phyloP scores from a whole-genome alignment of 441 rosid genomes.

The Populus trichocarpa region DNA sequence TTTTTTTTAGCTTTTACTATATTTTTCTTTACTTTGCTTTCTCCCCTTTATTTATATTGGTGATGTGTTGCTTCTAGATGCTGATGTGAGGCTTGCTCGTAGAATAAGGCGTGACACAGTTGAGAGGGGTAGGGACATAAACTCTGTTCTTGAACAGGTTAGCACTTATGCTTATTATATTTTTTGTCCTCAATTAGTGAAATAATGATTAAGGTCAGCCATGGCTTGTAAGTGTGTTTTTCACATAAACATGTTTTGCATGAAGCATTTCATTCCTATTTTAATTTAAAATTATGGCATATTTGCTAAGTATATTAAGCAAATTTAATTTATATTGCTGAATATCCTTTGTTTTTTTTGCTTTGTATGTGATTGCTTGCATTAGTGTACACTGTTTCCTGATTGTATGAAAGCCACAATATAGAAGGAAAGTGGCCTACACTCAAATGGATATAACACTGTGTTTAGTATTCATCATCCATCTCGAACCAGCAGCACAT shows the following conservation, averaged over 20 bases:
- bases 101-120: conserved; percentile 89
- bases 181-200: not conserved
- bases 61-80: conserved; percentile 53
- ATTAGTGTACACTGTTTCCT: not conserved
- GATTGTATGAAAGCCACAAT: not conserved
- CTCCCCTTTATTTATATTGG: conserved; percentile 12
- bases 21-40: not conserved
- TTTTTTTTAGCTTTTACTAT: not conserved
- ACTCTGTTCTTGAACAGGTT: conserved; percentile 92
- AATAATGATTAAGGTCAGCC: not conserved
- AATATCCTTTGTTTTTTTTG: not conserved
- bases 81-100: conserved; percentile 96
- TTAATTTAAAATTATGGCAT: not conserved
- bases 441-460: not conserved
- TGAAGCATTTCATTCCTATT: not conserved
- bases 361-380: not conserved
- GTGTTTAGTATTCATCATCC: not conserved
- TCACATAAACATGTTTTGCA: not conserved
- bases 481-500: not conserved
- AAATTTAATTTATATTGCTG: not conserved
- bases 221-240: not conserved
- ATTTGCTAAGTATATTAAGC: not conserved
- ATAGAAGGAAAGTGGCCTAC: not conserved
- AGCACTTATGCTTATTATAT: not conserved
- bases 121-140: conserved; percentile 85